Conservation (phyloP, 305 asterid species). For the Solanum aculeatissimum region DNA sequence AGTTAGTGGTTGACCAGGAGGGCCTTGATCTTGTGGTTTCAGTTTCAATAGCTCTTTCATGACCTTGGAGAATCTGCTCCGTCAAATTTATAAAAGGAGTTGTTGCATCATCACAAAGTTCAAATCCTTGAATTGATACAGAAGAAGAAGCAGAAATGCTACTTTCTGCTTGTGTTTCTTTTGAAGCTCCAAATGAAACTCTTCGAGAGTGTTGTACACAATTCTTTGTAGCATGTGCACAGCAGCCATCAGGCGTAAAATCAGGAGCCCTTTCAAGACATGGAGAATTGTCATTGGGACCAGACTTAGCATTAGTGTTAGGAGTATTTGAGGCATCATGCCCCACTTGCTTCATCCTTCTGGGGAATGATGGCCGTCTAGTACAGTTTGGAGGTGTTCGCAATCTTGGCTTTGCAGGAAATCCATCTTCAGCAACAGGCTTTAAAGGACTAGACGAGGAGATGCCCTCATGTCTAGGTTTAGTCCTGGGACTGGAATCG, state of each 20-base stretch:
- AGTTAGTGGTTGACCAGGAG: conserved; percentile 47
- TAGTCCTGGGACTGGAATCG: conserved; percentile 63
- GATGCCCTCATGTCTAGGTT: conserved; percentile 55
- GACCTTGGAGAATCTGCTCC: conserved; percentile 15
- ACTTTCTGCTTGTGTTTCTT: conserved; percentile 46
- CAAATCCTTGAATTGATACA: conserved; percentile 63
- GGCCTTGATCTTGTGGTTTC: conserved; percentile 40
- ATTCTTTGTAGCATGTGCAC: conserved; percentile 17
- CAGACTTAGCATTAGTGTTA: conserved; percentile 15
- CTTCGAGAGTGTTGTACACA: conserved; percentile 25
- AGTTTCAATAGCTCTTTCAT: conserved; percentile 21
- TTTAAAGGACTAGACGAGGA: conserved; percentile 44
- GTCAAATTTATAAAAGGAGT: conserved; percentile 31
- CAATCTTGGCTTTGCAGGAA: conserved; percentile 30
- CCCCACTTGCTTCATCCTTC: conserved; percentile 31
- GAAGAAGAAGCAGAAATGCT: conserved; percentile 75
- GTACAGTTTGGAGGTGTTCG: conserved; percentile 53
- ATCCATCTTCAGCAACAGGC: conserved; percentile 46
- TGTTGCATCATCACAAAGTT: conserved; percentile 39
- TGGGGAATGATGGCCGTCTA: conserved; percentile 51
- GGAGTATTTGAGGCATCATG: conserved; percentile 22
- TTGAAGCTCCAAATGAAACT: conserved; percentile 25
- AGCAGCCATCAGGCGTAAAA: conserved; percentile 19
- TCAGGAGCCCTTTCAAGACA: conserved; percentile 21
- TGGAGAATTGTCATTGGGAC: not conserved